Evolutionary conservation across 2,329 filamentous ascomycete genomes (phyloP), one percentile per base, ranked within the genome.

Genomic region (Lecanicillium sp.): DNA sequence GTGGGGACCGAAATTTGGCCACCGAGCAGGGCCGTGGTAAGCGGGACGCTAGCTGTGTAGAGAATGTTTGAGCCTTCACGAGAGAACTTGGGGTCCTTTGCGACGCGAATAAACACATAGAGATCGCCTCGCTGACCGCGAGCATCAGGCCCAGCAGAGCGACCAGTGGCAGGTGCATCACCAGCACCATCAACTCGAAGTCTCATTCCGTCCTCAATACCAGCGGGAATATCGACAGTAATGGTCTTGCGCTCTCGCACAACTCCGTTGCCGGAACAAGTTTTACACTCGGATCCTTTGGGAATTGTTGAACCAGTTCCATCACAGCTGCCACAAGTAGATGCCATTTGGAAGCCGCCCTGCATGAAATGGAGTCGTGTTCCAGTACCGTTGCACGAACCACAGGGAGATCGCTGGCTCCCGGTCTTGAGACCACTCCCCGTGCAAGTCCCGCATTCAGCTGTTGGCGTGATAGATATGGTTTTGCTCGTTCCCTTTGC

Each of bases 201-300:
- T 41, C 87, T 78, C 90, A 96, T 96, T 40, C 90, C 89, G 58
- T 98, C 90, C 58, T 96, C 92, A 22, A 98, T 88, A 47, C 92
- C 92, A 16, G 85, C 88, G 2, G 92, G 92, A 33, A 98, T 95
- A 51, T 96, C 89, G 31, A 98, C 75, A 19, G 76, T 83, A 35
- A 98, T 80, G 0, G 84, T 86, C 65, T 85, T 87, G 45, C 80
- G 74, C 53, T 95, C 86, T 50, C 87, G 75, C 27, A 87, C 75
- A 13, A 94, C 89, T 33, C 92, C 92, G 39, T 87, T 79, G 28
- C 92, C 92, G 43, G 71, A 66, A 59, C 92, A 98, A 1, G 78
- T 74, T 42, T 71, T 69, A 62, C 92, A 98, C 54, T 94, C 85
- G 9, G 79, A 82, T 32, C 87, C 87, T 49, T 75, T 78, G 3